Percentiles rank a stretch among this genome's conserved stretches.
These are phyloP conservation scores for Paraconiothyrium brasiliense DNA, from an alignment of 2,329 filamentous ascomycete species.

Conservation along the genomic window DNA sequence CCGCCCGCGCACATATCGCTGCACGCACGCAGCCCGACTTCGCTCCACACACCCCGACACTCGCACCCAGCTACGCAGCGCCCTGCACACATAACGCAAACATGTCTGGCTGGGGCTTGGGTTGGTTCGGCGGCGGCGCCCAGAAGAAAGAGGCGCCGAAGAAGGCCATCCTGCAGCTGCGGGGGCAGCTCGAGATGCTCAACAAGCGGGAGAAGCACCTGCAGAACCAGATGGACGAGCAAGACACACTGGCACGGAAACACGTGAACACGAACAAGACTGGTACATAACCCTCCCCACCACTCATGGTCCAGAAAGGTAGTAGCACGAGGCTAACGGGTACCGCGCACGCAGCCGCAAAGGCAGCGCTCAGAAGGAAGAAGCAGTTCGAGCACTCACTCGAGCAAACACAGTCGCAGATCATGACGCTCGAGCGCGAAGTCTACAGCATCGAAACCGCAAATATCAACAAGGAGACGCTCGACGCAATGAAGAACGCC, in stretches of 20 bases:
- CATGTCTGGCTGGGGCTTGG: constrained; percentile 59
- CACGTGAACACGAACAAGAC: constrained; percentile 89
- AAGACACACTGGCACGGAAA: constrained; percentile 88
- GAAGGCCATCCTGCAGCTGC: constrained; percentile 90
- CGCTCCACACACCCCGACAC: not conserved
- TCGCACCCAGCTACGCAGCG: constrained; percentile 12
- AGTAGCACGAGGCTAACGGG: not conserved
- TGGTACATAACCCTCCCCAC: constrained; percentile 65
- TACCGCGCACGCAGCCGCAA: constrained; percentile 71
- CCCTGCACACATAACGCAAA: constrained; percentile 17
- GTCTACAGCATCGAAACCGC: constrained; percentile 97
- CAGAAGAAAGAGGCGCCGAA: constrained; percentile 94
- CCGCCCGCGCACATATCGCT: constrained; percentile 7
- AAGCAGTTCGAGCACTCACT: constrained; percentile 92
- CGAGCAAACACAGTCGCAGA: constrained; percentile 89
- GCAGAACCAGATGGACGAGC: constrained; percentile 90
- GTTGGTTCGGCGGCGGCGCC: constrained; percentile 89
- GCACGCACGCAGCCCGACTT: constrained; percentile 4
- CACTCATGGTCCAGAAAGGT: no score
- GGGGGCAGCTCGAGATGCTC: constrained; percentile 94
- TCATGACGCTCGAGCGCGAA: constrained; percentile 91
- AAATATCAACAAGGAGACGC: constrained; percentile 97
- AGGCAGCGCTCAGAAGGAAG: constrained; percentile 89
- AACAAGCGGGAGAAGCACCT: constrained; percentile 95
- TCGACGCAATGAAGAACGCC: constrained; percentile 92